Conservation (phyloP, 1,284 basidiomycete species). For the Fomitopsis pinicola region DNA sequence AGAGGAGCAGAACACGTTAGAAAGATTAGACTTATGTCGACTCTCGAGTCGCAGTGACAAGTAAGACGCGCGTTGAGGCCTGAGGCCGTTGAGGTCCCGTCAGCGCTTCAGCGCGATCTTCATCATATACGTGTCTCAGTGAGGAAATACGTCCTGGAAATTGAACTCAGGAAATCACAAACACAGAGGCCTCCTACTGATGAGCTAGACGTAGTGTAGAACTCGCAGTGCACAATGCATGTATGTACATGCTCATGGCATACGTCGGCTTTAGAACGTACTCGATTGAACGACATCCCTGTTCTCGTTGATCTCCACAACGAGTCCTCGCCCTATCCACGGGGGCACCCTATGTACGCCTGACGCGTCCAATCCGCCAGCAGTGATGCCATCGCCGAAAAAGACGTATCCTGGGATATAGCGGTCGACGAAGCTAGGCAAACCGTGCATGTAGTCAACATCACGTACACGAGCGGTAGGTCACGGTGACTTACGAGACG, state of each 20-base stretch:
- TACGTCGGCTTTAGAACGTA: constrained; percentile 14
- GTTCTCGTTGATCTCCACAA: constrained; percentile 23
- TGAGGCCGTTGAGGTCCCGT: too few species aligned
- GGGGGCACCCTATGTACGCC: constrained; percentile 18
- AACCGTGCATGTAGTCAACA: neutral
- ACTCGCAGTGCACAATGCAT: too few species aligned
- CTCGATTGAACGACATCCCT: constrained; percentile 19
- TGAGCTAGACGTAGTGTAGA: too few species aligned
- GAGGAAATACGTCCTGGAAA: too few species aligned
- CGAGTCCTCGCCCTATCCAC: constrained; percentile 23
- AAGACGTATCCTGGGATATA: constrained; percentile 87
- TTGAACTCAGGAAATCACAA: too few species aligned
- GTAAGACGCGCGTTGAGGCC: too few species aligned
- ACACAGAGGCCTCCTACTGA: too few species aligned
- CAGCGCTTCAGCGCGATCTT: too few species aligned
- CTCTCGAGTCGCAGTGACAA: too few species aligned
- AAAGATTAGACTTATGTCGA: too few species aligned
- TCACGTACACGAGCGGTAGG: neutral
- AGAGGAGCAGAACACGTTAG: too few species aligned
- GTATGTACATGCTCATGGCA: neutral
- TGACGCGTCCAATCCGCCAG: constrained; percentile 17
- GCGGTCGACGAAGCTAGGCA: constrained; percentile 64
- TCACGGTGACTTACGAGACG: constrained; percentile 45
- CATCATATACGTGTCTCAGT: too few species aligned
- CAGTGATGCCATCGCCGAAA: constrained; percentile 48